Conservation (phyloP, 2,329 filamentous ascomycete genomes). For the Curvularia sp. region DNA sequence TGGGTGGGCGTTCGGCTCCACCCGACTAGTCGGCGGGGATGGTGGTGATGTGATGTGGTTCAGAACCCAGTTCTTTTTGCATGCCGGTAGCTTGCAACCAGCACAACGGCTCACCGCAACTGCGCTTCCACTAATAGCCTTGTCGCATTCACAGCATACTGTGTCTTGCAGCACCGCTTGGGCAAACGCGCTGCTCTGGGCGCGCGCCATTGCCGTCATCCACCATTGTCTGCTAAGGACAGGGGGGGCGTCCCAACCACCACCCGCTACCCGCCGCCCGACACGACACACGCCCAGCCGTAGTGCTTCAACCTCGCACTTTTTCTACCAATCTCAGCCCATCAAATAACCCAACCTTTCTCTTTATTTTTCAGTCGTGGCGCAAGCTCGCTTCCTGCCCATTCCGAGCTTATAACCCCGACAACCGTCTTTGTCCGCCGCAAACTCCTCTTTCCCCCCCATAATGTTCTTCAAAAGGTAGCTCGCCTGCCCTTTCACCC, state of each 20-base stretch:
- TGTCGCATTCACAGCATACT: background rate
- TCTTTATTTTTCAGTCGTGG: conserved; percentile 18
- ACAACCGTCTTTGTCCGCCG: conserved; percentile 25
- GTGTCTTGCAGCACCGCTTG: background rate
- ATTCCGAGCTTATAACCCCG: conserved; percentile 35
- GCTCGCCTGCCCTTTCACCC: conserved; percentile 2
- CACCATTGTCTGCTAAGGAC: conserved; percentile 7
- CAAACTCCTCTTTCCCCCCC: conserved; percentile 30
- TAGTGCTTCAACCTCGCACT: conserved; percentile 24
- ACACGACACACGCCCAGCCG: conserved; percentile 5
- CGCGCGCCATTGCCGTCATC: conserved; percentile 5
- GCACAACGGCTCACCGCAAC: background rate
- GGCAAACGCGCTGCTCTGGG: background rate
- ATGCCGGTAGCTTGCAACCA: background rate
- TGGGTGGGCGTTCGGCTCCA: conserved; percentile 12
- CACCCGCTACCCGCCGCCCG: conserved; percentile 15
- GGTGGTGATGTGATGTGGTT: conserved; percentile 2
- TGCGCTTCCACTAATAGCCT: background rate
- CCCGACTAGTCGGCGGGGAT: conserved; percentile 11
- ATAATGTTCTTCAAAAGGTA: conserved; percentile 58
- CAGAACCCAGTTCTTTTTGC: conserved; percentile 6
- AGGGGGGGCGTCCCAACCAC: conserved; percentile 26
- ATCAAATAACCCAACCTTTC: conserved; percentile 23
- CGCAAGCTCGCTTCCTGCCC: conserved; percentile 29
- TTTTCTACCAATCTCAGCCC: conserved; percentile 25